These are phyloP conservation scores for Xerocomellus intermedius DNA, from an alignment of 768 basidiomycete genomes.

Conservation along the genomic window DNA sequence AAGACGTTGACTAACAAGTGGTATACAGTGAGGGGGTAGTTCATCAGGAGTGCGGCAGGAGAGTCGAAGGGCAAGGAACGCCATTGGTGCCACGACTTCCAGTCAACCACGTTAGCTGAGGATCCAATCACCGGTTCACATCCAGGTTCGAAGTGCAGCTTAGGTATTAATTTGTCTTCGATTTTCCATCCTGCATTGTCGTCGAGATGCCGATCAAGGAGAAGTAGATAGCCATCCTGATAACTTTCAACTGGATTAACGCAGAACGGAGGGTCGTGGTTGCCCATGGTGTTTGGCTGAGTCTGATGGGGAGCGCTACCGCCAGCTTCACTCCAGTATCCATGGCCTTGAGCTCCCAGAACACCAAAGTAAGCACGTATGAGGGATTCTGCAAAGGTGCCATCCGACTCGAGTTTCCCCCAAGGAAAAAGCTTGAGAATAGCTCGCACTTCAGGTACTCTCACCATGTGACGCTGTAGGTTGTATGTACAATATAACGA, in stretches of 20 bases:
- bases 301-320: constrained; percentile 33
- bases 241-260: constrained; percentile 22
- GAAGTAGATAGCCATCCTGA: constrained; percentile 34
- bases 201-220: constrained; percentile 32
- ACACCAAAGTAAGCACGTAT: constrained; percentile 38
- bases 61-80: constrained; percentile 42
- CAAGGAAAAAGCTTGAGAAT: constrained; percentile 41
- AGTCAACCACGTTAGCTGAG: constrained; percentile 34
- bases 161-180: constrained; percentile 34
- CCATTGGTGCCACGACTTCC: constrained; percentile 48
- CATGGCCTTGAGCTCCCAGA: constrained; percentile 38
- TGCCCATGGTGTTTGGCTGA: constrained; percentile 17
- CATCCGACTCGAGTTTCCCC: constrained; percentile 43
- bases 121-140: constrained; percentile 28
- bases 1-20: constrained; percentile 37
- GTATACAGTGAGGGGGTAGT: constrained; percentile 43
- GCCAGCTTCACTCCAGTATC: constrained; percentile 42
- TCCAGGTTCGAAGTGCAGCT: constrained; percentile 28
- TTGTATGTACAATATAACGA: neutral
- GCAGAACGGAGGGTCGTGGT: neutral
- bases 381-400: constrained; percentile 36
- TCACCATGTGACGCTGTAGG: constrained; percentile 38
- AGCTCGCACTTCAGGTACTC: constrained; percentile 32
- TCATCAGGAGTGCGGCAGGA: constrained; percentile 44
- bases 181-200: constrained; percentile 39